Conservation (phyloP, 2,329 filamentous ascomycete species). For the Magnaporthiopsis poae region DNA sequence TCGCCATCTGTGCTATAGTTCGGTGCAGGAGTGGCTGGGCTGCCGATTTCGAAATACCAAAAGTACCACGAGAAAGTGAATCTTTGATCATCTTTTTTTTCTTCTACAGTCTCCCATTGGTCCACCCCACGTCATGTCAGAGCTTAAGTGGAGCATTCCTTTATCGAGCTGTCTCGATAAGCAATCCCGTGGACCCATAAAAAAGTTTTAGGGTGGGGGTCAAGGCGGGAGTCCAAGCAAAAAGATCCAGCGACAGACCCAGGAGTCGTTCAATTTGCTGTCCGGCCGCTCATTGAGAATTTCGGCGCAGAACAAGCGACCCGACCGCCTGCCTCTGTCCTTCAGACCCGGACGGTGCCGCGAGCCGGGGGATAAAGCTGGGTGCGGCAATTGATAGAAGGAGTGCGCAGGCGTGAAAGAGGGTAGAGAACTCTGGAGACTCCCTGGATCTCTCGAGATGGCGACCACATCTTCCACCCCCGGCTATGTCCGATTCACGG, state of each 20-base stretch:
- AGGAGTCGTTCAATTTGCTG: background rate
- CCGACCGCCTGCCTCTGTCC: background rate
- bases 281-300: background rate
- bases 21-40: no score
- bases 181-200: background rate
- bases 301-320: background rate
- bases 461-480: constrained; percentile 16
- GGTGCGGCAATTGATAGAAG: no score
- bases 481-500: constrained; percentile 65
- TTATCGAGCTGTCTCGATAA: background rate
- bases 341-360: background rate
- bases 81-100: background rate
- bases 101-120: background rate
- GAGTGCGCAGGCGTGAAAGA: background rate
- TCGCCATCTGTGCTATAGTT: background rate
- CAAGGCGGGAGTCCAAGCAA: background rate
- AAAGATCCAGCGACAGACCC: background rate
- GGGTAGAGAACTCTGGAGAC: background rate
- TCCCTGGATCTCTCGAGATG: background rate
- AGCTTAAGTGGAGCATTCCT: no score
- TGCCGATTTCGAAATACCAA: background rate
- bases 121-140: no score
- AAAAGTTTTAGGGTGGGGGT: background rate
- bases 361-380: background rate
- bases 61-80: no score